Base-by-base conservation (phyloP, 345 rosid species). In the Gossypium turneri region DNA sequence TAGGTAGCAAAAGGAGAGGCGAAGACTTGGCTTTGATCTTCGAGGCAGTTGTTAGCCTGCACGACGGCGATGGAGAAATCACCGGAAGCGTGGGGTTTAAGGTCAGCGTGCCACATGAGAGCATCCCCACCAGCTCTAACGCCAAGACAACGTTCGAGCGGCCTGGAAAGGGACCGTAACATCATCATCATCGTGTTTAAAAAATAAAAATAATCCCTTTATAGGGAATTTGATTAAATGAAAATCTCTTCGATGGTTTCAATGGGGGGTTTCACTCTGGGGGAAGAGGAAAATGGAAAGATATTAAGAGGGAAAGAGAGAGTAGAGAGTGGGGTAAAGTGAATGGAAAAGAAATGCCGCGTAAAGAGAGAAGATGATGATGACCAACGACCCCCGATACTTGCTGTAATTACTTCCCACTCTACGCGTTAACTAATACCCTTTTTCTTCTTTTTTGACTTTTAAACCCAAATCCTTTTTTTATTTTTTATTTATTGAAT, bases 1-100 rank as follows among this genome's bases (percentile, higher is more conserved):
- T 81, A 95, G 78, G 97, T 95, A 12, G 89, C 92, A 2, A 86
- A 90, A 9, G 96, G 84, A 17, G 97, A 89, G 0, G 96, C 86
- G 43, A 81, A 89, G 11, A 95, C 99, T 79, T 95, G 97, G 59
- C 97, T 90, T 76, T 95, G 99, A 74, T 95, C 99, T 67, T 95
- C 99, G 0, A 95, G 75, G 43, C 83, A 79, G 1, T 91, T 84
- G 79, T 95, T 95, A 0, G 98, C 99, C 73, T 95, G 99, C 27
- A 95, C 94, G 22, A 93, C 98, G 9, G 98, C 98, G 73, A 95
- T 95, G 76, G 99, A 95, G 79, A 85, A 93, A 77, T 95, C 98
- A 3, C 99, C 99, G 4, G 85, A 82, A 20, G 97, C 94, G 22
- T 95, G 94, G 0, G 89, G 91, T 75, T 82, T 90, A 81, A 93